Conservation (phyloP, 176 grass and related monocot genomes). For the Melocanna baccifera region DNA sequence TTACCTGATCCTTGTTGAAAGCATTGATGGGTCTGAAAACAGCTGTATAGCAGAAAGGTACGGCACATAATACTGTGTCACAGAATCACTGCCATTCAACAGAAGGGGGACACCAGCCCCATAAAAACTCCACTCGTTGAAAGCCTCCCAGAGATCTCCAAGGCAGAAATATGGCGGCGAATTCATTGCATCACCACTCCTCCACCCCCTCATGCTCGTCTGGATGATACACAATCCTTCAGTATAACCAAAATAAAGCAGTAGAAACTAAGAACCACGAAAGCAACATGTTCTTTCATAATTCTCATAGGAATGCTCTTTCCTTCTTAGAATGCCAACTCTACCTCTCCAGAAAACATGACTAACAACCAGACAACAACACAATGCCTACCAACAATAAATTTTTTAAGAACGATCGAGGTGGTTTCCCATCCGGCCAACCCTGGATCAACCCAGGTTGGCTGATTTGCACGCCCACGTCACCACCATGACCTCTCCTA, state of each 20-base stretch:
- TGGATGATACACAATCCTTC: slow-evolving; percentile 22
- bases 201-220: slow-evolving; percentile 30
- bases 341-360: neutral
- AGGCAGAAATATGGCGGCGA: slow-evolving; percentile 54
- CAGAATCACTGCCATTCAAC: slow-evolving; percentile 46
- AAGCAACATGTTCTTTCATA: neutral
- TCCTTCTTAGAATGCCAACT: neutral
- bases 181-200: slow-evolving; percentile 38
- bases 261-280: neutral
- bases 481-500: neutral
- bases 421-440: neutral
- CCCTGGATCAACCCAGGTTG: neutral
- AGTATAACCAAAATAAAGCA: neutral
- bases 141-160: slow-evolving; percentile 82
- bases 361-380: neutral
- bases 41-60: slow-evolving; percentile 89
- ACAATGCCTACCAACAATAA: neutral
- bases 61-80: slow-evolving; percentile 90
- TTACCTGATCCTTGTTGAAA: slow-evolving; percentile 48
- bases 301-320: neutral
- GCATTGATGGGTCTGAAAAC: slow-evolving; percentile 45
- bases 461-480: neutral
- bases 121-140: slow-evolving; percentile 89
- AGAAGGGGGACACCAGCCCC: slow-evolving; percentile 65
- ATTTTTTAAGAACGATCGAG: neutral